Evolutionary conservation across 2,329 filamentous ascomycete genomes (phyloP), one percentile per base, ranked within the genome.

Genomic region (Aureobasidium vineae): DNA sequence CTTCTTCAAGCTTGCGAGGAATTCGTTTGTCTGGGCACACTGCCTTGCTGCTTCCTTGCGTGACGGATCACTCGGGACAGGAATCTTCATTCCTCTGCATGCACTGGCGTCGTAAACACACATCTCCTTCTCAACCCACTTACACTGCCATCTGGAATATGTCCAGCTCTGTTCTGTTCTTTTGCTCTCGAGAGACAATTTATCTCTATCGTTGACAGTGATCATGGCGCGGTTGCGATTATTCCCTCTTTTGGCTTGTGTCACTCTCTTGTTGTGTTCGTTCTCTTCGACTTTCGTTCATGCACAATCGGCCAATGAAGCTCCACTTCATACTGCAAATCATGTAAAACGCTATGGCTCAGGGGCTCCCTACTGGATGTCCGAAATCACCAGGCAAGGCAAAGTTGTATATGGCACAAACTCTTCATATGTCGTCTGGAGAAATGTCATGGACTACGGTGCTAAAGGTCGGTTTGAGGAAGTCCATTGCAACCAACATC

Each of bases 381-480:
- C 77, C 36, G 71, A 76, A 21, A 77, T 81, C 61, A 77, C 76
- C 41, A 77, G 79, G 33, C 77, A 79, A 67, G 79, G 79, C 40
- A 69, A 75, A 56, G 73, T 75, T 1, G 74, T 77, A 0, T 81
- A 79, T 69, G 73, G 72, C 23, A 68, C 68, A 16, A 77, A 79
- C 60, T 66, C 71, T 13, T 71, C 71, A 1, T 82, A 81, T 70
- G 76, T 78, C 7, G 71, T 80, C 2, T 81, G 76, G 68, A 73
- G 79, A 54, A 80, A 80, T 66, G 79, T 81, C 10, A 77, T 77
- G 66, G 76, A 78, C 50, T 80, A 75, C 67, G 78, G 78, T 1
- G 79, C 79, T 40, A 73, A 72, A 65, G 79, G 79, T 78, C 63
- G 23, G 47, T 21, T 52, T 21, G 19, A 4, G 0, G 11, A 1